Percentiles rank a stretch among this genome's conserved stretches.
phyloP scores from a whole-genome alignment of 305 asterid species.

The Solanum aculeatissimum region DNA sequence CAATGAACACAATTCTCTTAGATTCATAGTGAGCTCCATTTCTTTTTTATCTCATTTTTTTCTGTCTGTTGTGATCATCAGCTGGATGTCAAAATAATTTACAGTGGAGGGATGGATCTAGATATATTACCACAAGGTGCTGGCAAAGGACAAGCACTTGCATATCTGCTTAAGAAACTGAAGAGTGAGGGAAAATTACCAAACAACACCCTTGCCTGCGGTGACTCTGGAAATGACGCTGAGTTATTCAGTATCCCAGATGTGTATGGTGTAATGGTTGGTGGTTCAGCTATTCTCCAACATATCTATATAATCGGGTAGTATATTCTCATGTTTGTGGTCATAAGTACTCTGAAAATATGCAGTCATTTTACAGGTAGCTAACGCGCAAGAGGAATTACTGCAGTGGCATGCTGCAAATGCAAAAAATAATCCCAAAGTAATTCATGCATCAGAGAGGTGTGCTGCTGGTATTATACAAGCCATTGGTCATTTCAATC shows the following conservation, averaged over 20 bases:
- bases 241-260: constrained; percentile 88
- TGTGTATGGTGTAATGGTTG: constrained; percentile 91
- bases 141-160: constrained; percentile 99
- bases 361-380: constrained; percentile 40
- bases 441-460: constrained; percentile 83
- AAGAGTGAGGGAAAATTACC: constrained; percentile 59
- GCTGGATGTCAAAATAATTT: constrained; percentile 92
- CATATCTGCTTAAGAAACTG: constrained; percentile 75
- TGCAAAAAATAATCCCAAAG: constrained; percentile 75
- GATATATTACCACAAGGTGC: constrained; percentile 96
- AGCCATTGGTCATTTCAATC: constrained; percentile 86
- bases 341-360: not conserved
- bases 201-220: constrained; percentile 79
- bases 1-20: not conserved
- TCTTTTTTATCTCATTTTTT: not conserved
- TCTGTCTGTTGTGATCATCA: constrained; percentile 21
- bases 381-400: constrained; percentile 94
- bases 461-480: constrained; percentile 96
- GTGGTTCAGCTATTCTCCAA: constrained; percentile 15
- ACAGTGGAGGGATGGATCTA: constrained; percentile 95
- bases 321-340: constrained; percentile 1
- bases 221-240: constrained; percentile 99
- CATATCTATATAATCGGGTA: not conserved
- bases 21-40: not conserved
- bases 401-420: constrained; percentile 87